These are phyloP conservation scores for Suillus spraguei DNA, from an alignment of 768 basidiomycete genomes.

Conservation along the genomic window DNA sequence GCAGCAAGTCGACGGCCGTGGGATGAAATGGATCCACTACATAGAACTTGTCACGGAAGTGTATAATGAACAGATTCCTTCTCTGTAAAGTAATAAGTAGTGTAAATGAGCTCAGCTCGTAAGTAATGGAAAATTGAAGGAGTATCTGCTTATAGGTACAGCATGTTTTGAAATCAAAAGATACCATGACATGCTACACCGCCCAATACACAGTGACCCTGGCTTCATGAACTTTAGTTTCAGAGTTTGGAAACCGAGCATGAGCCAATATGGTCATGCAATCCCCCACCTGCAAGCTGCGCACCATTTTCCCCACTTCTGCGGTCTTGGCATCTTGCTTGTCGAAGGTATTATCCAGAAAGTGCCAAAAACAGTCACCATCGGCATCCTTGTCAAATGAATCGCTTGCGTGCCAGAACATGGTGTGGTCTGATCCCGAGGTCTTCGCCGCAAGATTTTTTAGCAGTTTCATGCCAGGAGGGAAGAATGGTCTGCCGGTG, in stretches of 20 bases:
- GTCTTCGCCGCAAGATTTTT: not conserved
- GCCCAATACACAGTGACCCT: conserved; percentile 15
- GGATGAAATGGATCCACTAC: not conserved
- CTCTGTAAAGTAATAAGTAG: not conserved
- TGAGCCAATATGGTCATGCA: conserved; percentile 1
- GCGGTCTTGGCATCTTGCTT: not conserved
- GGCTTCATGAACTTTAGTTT: conserved; percentile 5
- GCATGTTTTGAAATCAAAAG: not conserved
- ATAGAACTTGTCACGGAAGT: not conserved
- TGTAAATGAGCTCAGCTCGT: not conserved
- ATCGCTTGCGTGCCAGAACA: not conserved
- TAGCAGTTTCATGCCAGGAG: not conserved
- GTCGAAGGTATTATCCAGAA: not conserved
- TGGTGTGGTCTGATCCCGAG: not conserved
- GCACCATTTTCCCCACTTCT: not conserved
- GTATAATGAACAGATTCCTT: not conserved
- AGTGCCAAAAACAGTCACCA: not conserved
- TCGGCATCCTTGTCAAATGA: not conserved
- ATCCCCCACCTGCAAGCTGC: conserved; percentile 6
- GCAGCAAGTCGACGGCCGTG: not conserved
- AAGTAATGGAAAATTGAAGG: not conserved
- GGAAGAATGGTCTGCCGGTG: not conserved
- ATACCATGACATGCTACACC: conserved; percentile 1
- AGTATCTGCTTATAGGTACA: too few relatives aligned
- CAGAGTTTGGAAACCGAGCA: conserved; percentile 1